Base-by-base conservation (phyloP, 257 asterid species). In the Gentiana straminea region DNA sequence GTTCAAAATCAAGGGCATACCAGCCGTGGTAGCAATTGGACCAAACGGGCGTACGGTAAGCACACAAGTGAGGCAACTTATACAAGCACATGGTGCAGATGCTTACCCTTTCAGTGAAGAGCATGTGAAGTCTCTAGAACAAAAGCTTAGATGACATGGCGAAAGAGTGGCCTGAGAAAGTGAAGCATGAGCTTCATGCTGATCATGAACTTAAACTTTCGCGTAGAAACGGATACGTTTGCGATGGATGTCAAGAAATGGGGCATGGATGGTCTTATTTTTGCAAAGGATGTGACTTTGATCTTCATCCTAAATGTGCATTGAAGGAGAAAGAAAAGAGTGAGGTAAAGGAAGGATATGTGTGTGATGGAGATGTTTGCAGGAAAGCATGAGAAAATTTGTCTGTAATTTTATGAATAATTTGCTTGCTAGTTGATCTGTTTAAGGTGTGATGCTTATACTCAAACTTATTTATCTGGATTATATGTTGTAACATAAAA, bases 301-400 rank as follows among this genome's bases (percentile, higher is more conserved):
- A 70, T 15, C 71, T 73, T 36, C 78, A 73, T 39, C 78, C 78
- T n/a, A 73, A 68, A 52, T 73, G 78, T 64, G 48, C 69, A 56
- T 63, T 66, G 66, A 59, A 64, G 58, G 63, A 55, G 0, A 51
- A 43, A 37, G 65, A 52, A 13, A 46, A 37, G 4, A 36, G 10
- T 50, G 52, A 61, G 67, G 44, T 45, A 0, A 50, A 65, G 54
- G 72, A 65, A 33, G 68, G 72, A 3, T 61, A 59, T 43, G 60
- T 57, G 1, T 71, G 76, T 57, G 76, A 71, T 52, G 72, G 68
- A 33, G 68, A 65, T 33, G 72, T 61, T 33, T 70, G 68, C 52
- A 38, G 60, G 10, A 70, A 53, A 61, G 76, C 68, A 13, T 65
- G 51, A 68, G 10, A 56, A 39, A 2, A 12, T 11, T n/a, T 41